Evolutionary conservation across 1,139 yeast species (phyloP).

Genomic region (Suhomyces bolitotheri): DNA sequence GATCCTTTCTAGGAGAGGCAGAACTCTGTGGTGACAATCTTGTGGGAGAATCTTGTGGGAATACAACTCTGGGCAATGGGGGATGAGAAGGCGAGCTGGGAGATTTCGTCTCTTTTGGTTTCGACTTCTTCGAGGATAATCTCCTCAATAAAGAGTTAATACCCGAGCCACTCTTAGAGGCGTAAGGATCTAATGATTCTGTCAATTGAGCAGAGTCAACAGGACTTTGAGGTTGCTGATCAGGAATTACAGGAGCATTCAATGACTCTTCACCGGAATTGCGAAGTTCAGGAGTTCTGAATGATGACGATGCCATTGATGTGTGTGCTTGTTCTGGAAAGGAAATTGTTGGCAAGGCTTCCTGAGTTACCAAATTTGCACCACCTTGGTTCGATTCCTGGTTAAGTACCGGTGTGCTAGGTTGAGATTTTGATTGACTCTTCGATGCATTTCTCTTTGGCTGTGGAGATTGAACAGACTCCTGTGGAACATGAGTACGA

Average conservation of each 20-base stretch:
- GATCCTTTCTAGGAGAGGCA: constrained; percentile 30
- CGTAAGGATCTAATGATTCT: constrained; percentile 38
- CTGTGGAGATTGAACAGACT: constrained; percentile 1
- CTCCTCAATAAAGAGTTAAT: constrained; percentile 42
- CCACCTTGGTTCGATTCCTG: constrained; percentile 2
- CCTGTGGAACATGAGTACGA: constrained; percentile 4
- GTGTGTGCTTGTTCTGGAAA: constrained; percentile 76
- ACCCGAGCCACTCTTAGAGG: constrained; percentile 23
- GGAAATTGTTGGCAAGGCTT: constrained; percentile 30
- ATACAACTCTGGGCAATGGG: constrained; percentile 22
- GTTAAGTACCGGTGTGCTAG: constrained; percentile 5
- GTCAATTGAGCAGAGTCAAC: constrained; percentile 21
- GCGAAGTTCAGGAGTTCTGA: constrained; percentile 12
- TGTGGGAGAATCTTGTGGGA: constrained; percentile 20
- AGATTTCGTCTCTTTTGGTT: constrained; percentile 8
- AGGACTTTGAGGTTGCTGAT: constrained; percentile 40
- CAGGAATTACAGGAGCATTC: constrained; percentile 25
- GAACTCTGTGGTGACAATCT: constrained; percentile 19
- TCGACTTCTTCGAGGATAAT: constrained; percentile 39
- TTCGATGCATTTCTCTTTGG: constrained; percentile 1
- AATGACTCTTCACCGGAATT: constrained; percentile 13
- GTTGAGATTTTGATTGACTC: constrained; percentile 1
- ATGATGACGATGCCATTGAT: constrained; percentile 32
- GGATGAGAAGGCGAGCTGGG: constrained; percentile 20
- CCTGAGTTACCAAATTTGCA: constrained; percentile 1